Base-by-base conservation (phyloP, 1,139 yeast genomes). In the Neolecta irregularis region DNA sequence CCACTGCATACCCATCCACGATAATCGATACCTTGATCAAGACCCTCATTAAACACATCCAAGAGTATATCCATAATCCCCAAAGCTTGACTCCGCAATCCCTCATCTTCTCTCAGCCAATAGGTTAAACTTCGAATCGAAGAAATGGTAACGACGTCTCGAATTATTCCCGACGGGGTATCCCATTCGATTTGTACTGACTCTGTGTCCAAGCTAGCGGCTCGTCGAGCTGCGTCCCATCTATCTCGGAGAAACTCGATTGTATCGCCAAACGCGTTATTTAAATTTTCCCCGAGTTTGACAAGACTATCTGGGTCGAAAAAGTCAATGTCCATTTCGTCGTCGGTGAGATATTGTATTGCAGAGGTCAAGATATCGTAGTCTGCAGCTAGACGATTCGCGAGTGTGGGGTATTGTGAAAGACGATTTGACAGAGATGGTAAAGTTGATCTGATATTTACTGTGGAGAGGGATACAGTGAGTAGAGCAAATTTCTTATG, bases 161-260 rank as follows among this genome's bases (percentile, higher is more conserved):
- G 6, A 12, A 21, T 20, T n/a, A 36, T 36, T n/a, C 19, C 35
- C 6, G 12, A n/a, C 15, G 12, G 7, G 23, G 12, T 24, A 23
- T 37, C 17, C 18, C 11, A 33, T 13, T 15, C 17, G 19, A 25
- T 25, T 25, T 21, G 18, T 8, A 16, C 16, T 3, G 9, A 13
- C 8, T 26, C 13, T 3, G 11, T n/a, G 12, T 11, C 16, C 30
- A 26, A 3, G 13, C 30, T 17, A 9, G 12, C 2, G 3, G 30
- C 30, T 9, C 30, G 16, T 3, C 30, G 30, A n/a, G 36, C 34
- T 19, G 12, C 21, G 8, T 36, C 39, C 39, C 39, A 36, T 15
- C 35, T 21, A 15, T 36, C 39, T 17, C 40, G 38, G 9, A 36
- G 16, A 21, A 36, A 36, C 9, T 36, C 39, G 15, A 36, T 36